phyloP scores from a whole-genome alignment of 345 rosid species.

The Sisymbrium altissimum region DNA sequence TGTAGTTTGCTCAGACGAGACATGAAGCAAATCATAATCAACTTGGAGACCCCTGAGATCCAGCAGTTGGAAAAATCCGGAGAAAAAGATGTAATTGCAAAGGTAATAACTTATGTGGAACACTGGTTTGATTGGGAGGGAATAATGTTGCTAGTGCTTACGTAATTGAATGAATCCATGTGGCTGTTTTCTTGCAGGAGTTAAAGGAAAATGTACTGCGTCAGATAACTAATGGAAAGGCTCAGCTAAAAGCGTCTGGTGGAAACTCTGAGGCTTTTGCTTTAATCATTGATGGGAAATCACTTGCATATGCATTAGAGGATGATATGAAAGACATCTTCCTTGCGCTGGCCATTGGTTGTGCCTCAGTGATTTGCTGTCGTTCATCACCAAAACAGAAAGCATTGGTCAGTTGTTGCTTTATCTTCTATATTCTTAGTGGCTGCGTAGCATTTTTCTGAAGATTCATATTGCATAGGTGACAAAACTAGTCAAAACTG shows the following conservation, averaged over 20 bases:
- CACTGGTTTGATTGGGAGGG: not conserved
- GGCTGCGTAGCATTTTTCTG: slow-evolving; percentile 12
- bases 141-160: not conserved
- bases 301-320: slow-evolving; percentile 88
- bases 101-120: slow-evolving; percentile 42
- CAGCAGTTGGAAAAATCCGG: slow-evolving; percentile 66
- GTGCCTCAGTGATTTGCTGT: slow-evolving; percentile 97
- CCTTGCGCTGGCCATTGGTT: slow-evolving; percentile 75
- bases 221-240: slow-evolving; percentile 66
- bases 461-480: slow-evolving; percentile 48
- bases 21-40: slow-evolving; percentile 89
- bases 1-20: slow-evolving; percentile 96
- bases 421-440: slow-evolving; percentile 12
- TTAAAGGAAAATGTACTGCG: slow-evolving; percentile 56
- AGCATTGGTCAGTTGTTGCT: slow-evolving; percentile 63
- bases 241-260: slow-evolving; percentile 44
- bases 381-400: slow-evolving; percentile 99
- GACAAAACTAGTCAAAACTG: slow-evolving; percentile 79
- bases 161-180: not conserved
- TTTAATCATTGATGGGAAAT: slow-evolving; percentile 91
- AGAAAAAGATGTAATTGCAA: slow-evolving; percentile 53
- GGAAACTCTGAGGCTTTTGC: slow-evolving; percentile 66
- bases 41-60: slow-evolving; percentile 68
- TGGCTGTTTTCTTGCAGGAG: slow-evolving; percentile 45
- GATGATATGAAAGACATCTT: slow-evolving; percentile 63